Evolutionary conservation across 345 rosid species (phyloP), one percentile per base, ranked within the genome.

Genomic region (Eucalyptus sideroxylon): DNA sequence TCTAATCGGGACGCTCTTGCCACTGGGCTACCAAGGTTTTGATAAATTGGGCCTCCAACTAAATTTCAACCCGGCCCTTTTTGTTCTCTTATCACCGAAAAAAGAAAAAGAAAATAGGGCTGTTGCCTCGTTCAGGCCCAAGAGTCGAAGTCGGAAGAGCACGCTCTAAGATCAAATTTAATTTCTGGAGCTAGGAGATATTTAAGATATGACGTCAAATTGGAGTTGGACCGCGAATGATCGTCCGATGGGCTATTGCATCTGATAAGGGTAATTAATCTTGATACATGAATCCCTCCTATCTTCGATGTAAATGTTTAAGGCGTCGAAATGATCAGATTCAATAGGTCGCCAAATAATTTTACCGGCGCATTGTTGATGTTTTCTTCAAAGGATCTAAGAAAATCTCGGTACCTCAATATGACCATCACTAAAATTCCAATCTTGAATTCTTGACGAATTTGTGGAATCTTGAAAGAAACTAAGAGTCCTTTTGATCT

Each of bases 331-430:
- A 31, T 16, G 80, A 31, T 16, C 24, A 1, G 80, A 34, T 31
- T 69, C 12, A 69, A 9, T 17, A 31, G 81, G 24, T 8, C 13
- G 12, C 4, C 44, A 19, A 16, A 72, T 9, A 37, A 34, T 11
- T 1, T 34, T 16, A 0, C 2, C 0, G 6, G 23, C 0, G 4
- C 81, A 16, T 16, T 67, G 3, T 16, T 16, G 5, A 16, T 9
- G 24, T 69, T 31, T 69, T 69, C 42, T 31, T 69, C 10, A 11
- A 21, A 34, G 24, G 14, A 69, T 5, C 26, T 69, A 34, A 72
- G 40, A 72, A 9, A 11, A 9, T 34, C 26, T 4, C 8, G 0
- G 24, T 17, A 34, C 14, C 40, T 69, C 3, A 1, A 17, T 0
- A 34, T 5, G 44, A 3, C 44, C 81, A 9, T 69, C 7, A 3